These are phyloP conservation scores for Rhexocercosporidium sp. DNA, from an alignment of 2,329 filamentous ascomycete species.

Conservation along the genomic window DNA sequence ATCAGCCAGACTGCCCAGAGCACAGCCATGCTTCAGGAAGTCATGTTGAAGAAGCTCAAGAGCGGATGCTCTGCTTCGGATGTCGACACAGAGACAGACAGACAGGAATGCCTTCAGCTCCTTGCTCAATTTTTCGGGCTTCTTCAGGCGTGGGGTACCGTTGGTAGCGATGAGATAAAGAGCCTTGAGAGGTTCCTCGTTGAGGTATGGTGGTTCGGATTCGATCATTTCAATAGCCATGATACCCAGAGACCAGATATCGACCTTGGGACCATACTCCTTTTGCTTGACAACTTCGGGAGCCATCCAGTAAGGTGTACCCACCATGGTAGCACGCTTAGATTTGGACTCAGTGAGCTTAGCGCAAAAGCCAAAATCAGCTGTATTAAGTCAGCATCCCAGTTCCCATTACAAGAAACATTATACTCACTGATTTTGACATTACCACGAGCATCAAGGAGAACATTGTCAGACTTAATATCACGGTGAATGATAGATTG, in stretches of 20 bases:
- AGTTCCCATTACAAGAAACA: neutral
- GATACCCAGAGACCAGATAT: conserved; percentile 98
- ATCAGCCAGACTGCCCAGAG: conserved; percentile 80
- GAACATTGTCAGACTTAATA: conserved; percentile 98
- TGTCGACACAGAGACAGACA: conserved; percentile 95
- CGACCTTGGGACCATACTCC: conserved; percentile 97
- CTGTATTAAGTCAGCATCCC: conserved; percentile 55
- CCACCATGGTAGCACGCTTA: conserved; percentile 98
- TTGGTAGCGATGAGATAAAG: conserved; percentile 98
- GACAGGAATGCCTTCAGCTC: conserved; percentile 97
- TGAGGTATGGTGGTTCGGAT: conserved; percentile 95
- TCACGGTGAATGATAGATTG: conserved; percentile 99
- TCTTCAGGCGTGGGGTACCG: conserved; percentile 95
- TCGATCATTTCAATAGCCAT: conserved; percentile 99
- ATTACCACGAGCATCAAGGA: conserved; percentile 90
- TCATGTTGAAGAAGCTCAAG: conserved; percentile 90
- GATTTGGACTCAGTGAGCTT: conserved; percentile 96
- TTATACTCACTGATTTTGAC: conserved; percentile 89
- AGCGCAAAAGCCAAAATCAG: conserved; percentile 98
- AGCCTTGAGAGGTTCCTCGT: conserved; percentile 96
- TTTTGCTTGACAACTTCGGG: conserved; percentile 99
- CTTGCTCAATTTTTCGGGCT: conserved; percentile 96
- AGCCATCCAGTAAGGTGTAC: conserved; percentile 99
- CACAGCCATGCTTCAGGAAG: conserved; percentile 92
- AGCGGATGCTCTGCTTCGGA: conserved; percentile 91